Evolutionary conservation across 768 basidiomycete genomes (phyloP), one percentile per base, ranked within the genome.

Genomic region (Psilocybe cyanescens): DNA sequence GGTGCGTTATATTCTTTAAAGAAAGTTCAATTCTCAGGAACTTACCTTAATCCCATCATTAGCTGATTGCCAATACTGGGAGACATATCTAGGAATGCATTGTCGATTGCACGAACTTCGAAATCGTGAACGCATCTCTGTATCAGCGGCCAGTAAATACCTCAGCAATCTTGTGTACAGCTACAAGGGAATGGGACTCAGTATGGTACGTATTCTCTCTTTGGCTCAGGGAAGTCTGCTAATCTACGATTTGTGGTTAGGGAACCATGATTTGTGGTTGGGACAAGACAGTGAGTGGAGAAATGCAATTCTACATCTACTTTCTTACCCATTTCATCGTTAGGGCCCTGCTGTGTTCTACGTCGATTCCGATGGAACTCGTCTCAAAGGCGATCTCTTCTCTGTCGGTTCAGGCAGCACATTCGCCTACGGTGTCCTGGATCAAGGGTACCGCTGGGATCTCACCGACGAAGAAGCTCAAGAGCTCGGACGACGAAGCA

Each of bases 221-320:
- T 19, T 19, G 61, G 8, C 24, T 17, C 55, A 31, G 14, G 19
- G 49, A 56, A 17, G 12, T 55, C 3, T 19, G 61, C 39, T 60
- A 52, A 55, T 58, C 46, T 41, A 46, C 41, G 14, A 17, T 49
- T 50, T 61, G 37, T 51, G 3, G 51, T 9, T 68, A 96, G 95
- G 97, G 97, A 53, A 99, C 97, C 0, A 99, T 99, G 97, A 96
- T 99, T 59, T 98, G 96, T 70, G 97, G 97, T 29, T 99, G 96
- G 95, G 97, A 99, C 78, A 99, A 99, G 81, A 98, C 96, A 11
- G 92, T 91, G 62, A 68, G 89, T 77, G 37, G 29, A 19, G 54
- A 12, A 1, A 33, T 19, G n/a, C 62, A 28, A 28, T 30, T 17
- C 31, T 16, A 33, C 19, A 33, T 41, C 30, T 52, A 59, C 33